Percentiles rank a stretch among this genome's conserved stretches.
Evolutionary conservation across 73 alveolate species (phyloP).

Genomic region (Tetrahymena elliotti): DNA sequence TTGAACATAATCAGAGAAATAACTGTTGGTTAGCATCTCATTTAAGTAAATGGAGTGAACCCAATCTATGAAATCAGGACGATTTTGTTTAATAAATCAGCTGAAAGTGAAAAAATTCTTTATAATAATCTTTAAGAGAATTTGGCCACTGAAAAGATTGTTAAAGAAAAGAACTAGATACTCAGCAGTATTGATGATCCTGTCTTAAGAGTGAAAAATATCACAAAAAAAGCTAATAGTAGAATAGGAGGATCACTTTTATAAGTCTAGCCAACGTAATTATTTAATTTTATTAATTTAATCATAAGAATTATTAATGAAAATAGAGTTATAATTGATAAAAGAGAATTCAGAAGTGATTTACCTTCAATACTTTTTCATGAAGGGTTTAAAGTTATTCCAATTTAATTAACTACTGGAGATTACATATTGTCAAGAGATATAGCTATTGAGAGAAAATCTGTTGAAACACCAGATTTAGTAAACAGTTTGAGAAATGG

Average conservation of each 20-base stretch:
- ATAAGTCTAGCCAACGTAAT: neutral
- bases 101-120: neutral
- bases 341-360: slow-evolving; percentile 75
- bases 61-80: neutral
- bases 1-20: neutral
- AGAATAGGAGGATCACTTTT: neutral
- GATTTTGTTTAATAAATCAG: neutral
- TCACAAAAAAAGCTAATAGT: neutral
- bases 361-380: slow-evolving; percentile 71
- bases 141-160: neutral
- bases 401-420: slow-evolving; percentile 75
- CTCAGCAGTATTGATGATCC: neutral
- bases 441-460: slow-evolving; percentile 80
- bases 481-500: slow-evolving; percentile 68
- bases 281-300: neutral
- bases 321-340: slow-evolving; percentile 55
- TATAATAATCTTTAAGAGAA: neutral
- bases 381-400: slow-evolving; percentile 68
- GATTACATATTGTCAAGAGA: slow-evolving; percentile 79
- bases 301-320: neutral
- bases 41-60: neutral
- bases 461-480: slow-evolving; percentile 83
- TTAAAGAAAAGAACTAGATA: neutral
- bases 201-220: neutral
- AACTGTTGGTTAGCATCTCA: neutral